These are phyloP conservation scores for Mycena epipterygia DNA, from an alignment of 768 basidiomycete species.

Conservation along the genomic window DNA sequence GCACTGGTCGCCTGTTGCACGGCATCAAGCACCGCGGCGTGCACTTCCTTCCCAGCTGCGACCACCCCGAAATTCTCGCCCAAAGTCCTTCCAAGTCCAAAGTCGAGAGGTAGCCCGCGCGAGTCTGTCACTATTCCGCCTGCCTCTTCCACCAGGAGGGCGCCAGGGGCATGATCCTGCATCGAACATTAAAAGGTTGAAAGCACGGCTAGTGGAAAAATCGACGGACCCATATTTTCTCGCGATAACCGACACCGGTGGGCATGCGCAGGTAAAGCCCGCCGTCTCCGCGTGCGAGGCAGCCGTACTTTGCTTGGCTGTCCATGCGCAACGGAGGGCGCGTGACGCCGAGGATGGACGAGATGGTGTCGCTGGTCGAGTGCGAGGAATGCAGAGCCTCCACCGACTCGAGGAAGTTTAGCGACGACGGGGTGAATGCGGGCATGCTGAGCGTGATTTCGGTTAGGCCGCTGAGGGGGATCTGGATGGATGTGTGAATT, in stretches of 20 bases:
- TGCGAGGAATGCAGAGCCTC: slow-evolving; percentile 95
- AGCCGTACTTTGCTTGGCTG: slow-evolving; percentile 95
- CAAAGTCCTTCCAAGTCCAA: slow-evolving; percentile 88
- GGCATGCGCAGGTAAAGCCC: slow-evolving; percentile 87
- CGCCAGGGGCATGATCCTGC: slow-evolving; percentile 93
- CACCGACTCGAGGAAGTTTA: slow-evolving; percentile 91
- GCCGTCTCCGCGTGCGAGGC: slow-evolving; percentile 89
- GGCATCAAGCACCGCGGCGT: slow-evolving; percentile 78
- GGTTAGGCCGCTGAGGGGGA: slow-evolving; percentile 64
- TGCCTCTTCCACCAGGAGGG: slow-evolving; percentile 87
- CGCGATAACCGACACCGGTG: slow-evolving; percentile 80
- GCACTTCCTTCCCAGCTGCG: slow-evolving; percentile 81
- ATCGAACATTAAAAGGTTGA: neutral
- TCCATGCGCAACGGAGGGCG: slow-evolving; percentile 87
- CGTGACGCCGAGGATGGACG: slow-evolving; percentile 74
- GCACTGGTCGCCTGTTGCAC: slow-evolving; percentile 69
- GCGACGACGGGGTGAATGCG: slow-evolving; percentile 56
- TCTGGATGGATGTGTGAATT: slow-evolving; percentile 54
- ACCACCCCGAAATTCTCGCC: slow-evolving; percentile 91
- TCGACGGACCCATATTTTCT: slow-evolving; percentile 93
- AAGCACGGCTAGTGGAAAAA: neutral
- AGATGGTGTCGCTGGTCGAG: slow-evolving; percentile 82
- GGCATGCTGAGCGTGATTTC: slow-evolving; percentile 69
- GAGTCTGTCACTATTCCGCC: slow-evolving; percentile 93
- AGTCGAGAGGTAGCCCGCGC: slow-evolving; percentile 82